phyloP scores from a whole-genome alignment of 2,329 filamentous ascomycete species.

The Colletotrichum sp. region DNA sequence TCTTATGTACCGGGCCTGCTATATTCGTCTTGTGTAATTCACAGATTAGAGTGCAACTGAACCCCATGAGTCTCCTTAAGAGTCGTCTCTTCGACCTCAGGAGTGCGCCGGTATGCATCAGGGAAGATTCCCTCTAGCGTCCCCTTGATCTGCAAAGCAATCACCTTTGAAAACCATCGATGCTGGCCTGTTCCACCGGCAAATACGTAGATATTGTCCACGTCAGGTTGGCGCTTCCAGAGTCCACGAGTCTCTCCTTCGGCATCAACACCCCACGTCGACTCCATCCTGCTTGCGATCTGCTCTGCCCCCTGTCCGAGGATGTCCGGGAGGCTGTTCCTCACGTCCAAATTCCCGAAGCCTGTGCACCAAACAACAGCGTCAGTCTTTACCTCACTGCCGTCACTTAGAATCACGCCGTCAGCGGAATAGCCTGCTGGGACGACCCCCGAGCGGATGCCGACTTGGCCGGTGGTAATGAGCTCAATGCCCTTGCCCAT shows the following conservation, averaged over 20 bases:
- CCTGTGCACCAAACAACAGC: constrained; percentile 42
- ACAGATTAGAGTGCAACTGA: background rate
- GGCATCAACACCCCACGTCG: constrained; percentile 43
- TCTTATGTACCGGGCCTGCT: background rate
- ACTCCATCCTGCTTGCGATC: constrained; percentile 36
- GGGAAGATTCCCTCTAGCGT: constrained; percentile 37
- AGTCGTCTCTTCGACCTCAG: background rate
- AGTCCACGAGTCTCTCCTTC: constrained; percentile 48
- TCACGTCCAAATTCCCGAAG: constrained; percentile 34
- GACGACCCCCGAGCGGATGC: constrained; percentile 30
- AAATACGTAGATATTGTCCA: constrained; percentile 40
- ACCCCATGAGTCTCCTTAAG: background rate
- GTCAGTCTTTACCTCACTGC: constrained; percentile 32
- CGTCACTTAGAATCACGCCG: constrained; percentile 34
- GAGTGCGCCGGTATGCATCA: background rate
- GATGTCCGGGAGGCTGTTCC: constrained; percentile 29
- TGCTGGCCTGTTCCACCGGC: constrained; percentile 37
- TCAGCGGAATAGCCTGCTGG: constrained; percentile 30
- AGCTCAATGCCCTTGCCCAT: constrained; percentile 34
- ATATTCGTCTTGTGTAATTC: background rate
- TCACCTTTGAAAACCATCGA: constrained; percentile 34
- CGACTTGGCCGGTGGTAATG: constrained; percentile 31
- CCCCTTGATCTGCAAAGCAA: constrained; percentile 40
- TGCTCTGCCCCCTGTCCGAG: constrained; percentile 30
- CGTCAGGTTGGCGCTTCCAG: constrained; percentile 37